Base-by-base conservation (phyloP, 1,139 yeast genomes). In the Sugiyamaella xylanicola region DNA sequence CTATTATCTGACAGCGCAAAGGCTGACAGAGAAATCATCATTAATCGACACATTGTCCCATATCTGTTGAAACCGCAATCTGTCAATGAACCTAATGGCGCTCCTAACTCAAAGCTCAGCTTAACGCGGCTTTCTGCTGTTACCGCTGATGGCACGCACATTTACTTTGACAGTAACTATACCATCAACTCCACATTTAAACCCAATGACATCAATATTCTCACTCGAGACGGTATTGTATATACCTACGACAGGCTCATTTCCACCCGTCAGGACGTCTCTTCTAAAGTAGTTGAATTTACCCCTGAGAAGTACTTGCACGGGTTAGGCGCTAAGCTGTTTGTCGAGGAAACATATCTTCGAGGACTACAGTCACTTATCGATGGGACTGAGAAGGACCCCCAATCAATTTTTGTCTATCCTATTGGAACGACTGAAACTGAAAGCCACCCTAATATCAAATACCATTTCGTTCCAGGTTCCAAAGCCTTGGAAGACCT, bases 241-340 rank as follows among this genome's bases (percentile, higher is more conserved):
- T 93, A 91, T 67, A 66, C 82, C 2, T 84, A 86, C 63, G 68
- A 74, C 21, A 63, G 72, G 19, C 45, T 72, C 15, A n/a, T 64
- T 16, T 55, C 71, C 20, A 72, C 81, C 56, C 70, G 82, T 43
- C 57, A 68, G 0, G 63, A 71, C 1, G 66, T 77, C 13, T 25
- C 56, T 25, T 40, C 46, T 1, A 53, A 56, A 1, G 50, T 65
- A 2, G 51, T 75, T 5, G 70, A 72, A 0, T 82, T 88, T 72
- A 83, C 84, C n/a, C 87, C 92, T 0, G 78, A 86, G 61, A 90
- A 86, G 66, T 83, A 87, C 53, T 73, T 92, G 7, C 78, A 81
- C 63, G 97, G 96, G 0, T 71, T 91, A 56, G 84, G 83, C 57
- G 85, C 83, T 51, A 77, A 85, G 1, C 77, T 77, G 29, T 85